phyloP scores from a whole-genome alignment of 345 rosid species.

The Limnanthes douglasii region DNA sequence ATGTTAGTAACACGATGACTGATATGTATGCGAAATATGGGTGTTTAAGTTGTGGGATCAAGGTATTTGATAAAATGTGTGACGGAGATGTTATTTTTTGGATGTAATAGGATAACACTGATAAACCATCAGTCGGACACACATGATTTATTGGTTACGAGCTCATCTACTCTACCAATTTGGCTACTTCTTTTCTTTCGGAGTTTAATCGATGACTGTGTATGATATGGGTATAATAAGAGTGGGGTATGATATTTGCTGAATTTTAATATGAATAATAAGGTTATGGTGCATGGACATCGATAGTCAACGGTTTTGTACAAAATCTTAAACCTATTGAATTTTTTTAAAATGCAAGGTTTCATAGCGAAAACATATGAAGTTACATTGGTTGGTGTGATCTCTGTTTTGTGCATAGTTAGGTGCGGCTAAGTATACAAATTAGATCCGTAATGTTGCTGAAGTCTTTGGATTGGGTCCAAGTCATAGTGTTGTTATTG shows the following conservation, averaged over 20 bases:
- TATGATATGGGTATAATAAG: conserved; percentile 35
- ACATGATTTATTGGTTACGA: too few species aligned
- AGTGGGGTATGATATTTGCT: conserved; percentile 31
- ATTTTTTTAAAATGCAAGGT: conserved; percentile 46
- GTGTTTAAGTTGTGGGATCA: conserved; percentile 30
- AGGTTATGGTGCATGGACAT: conserved; percentile 67
- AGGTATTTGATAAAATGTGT: conserved; percentile 66
- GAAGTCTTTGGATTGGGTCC: conserved; percentile 20
- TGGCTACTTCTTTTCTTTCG: too few species aligned
- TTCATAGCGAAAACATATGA: conserved; percentile 30
- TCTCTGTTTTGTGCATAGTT: conserved; percentile 79
- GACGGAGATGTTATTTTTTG: conserved; percentile 44
- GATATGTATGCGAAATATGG: conserved; percentile 47
- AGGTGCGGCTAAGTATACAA: conserved; percentile 39
- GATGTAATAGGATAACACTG: conserved; percentile 48
- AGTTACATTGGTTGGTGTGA: conserved; percentile 39
- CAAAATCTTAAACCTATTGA: conserved; percentile 69
- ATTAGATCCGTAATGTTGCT: conserved; percentile 30
- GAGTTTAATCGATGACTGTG: too few species aligned
- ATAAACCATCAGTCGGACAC: too few species aligned
- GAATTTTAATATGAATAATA: conserved; percentile 24
- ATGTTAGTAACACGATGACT: conserved; percentile 47
- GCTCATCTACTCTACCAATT: too few species aligned
- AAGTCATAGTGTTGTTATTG: conserved; percentile 31
- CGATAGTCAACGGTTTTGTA: conserved; percentile 56